Percentiles rank a stretch among this genome's conserved stretches.
Conservation (phyloP, 192 early-diverging fungal genomes). For the Paraglomus brasilianum region DNA sequence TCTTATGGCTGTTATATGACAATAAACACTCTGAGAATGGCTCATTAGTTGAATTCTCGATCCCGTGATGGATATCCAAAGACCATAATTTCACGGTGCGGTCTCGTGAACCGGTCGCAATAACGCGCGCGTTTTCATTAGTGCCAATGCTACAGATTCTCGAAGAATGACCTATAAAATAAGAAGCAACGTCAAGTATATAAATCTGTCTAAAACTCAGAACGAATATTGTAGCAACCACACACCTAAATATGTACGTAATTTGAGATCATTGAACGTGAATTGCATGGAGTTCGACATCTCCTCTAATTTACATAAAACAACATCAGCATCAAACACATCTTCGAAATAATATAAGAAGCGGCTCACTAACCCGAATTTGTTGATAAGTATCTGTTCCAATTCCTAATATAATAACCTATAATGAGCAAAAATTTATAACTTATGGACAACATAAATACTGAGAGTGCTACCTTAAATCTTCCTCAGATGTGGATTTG, state of each 20-base stretch:
- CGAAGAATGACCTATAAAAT: constrained; percentile 51
- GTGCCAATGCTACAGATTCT: constrained; percentile 48
- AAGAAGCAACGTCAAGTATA: constrained; percentile 2
- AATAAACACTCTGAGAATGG: constrained; percentile 51
- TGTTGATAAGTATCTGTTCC: constrained; percentile 61
- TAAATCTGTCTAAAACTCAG: neutral
- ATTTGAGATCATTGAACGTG: constrained; percentile 60
- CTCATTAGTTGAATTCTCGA: constrained; percentile 51
- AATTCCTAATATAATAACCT: constrained; percentile 42
- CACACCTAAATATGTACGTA: constrained; percentile 55
- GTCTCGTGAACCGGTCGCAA: constrained; percentile 62
- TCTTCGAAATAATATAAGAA: neutral
- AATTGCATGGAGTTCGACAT: constrained; percentile 67
- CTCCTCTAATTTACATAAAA: constrained; percentile 42
- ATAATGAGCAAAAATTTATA: neutral
- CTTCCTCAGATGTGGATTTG: constrained; percentile 25
- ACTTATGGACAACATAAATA: neutral
- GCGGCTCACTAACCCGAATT: constrained; percentile 43
- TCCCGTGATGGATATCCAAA: constrained; percentile 52
- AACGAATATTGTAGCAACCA: neutral
- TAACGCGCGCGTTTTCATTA: constrained; percentile 51
- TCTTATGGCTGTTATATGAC: constrained; percentile 55
- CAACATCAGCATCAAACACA: neutral
- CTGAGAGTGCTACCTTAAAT: constrained; percentile 22
- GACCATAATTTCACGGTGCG: constrained; percentile 66